These are phyloP conservation scores for Xylaria sp. DNA, from an alignment of 2,329 filamentous ascomycete species.

Conservation along the genomic window DNA sequence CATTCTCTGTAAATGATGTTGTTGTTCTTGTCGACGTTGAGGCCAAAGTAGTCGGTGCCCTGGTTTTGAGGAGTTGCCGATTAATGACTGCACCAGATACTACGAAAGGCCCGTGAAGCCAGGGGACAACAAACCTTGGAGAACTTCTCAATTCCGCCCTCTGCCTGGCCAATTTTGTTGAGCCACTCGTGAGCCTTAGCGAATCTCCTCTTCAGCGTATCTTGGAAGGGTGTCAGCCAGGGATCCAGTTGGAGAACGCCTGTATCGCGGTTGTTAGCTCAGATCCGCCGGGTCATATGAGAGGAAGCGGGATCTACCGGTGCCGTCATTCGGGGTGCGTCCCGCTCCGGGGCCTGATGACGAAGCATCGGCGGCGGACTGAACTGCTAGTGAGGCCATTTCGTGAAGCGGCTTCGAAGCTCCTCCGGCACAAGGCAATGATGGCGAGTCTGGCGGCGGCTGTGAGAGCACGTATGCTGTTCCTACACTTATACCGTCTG, in stretches of 20 bases:
- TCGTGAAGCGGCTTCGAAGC: slow-evolving; percentile 10
- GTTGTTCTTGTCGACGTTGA: slow-evolving; percentile 74
- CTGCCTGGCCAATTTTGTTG: slow-evolving; percentile 70
- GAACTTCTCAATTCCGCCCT: slow-evolving; percentile 90
- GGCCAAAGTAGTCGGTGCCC: slow-evolving; percentile 82
- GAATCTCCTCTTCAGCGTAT: slow-evolving; percentile 69
- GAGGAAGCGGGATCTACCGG: slow-evolving; percentile 45
- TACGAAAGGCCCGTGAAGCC: not conserved
- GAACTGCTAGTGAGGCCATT: slow-evolving; percentile 36
- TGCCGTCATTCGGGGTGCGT: slow-evolving; percentile 60
- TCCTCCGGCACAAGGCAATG: not conserved
- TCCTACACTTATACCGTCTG: not conserved
- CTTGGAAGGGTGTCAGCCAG: slow-evolving; percentile 81
- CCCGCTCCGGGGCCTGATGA: slow-evolving; percentile 31
- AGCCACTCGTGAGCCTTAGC: slow-evolving; percentile 81
- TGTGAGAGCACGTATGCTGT: not conserved
- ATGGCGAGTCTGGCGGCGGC: not conserved
- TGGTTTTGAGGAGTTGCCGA: slow-evolving; percentile 33
- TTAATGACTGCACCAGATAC: not conserved
- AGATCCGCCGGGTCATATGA: not conserved
- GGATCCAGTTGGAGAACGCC: slow-evolving; percentile 85
- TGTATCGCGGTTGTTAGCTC: slow-evolving; percentile 34
- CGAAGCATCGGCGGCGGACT: slow-evolving; percentile 43
- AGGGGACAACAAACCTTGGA: slow-evolving; percentile 56
- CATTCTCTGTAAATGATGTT: slow-evolving; percentile 92